These are phyloP conservation scores for Aspergillus baeticus DNA, from an alignment of 495 filamentous ascomycete genomes.

Conservation along the genomic window DNA sequence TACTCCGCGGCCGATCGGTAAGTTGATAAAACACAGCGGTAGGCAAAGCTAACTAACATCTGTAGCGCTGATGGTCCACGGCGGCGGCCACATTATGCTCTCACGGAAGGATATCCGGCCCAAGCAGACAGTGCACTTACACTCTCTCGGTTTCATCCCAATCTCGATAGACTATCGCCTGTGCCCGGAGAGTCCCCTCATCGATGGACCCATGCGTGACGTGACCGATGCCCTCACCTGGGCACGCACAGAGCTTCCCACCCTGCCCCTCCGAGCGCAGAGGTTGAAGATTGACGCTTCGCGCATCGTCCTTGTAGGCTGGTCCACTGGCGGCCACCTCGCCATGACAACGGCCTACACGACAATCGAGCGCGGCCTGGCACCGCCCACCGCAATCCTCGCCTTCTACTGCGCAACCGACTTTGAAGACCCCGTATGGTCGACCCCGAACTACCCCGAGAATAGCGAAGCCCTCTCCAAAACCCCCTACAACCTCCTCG, in stretches of 20 bases:
- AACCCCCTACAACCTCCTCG: neutral
- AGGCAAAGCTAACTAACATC: neutral
- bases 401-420: slow-evolving; percentile 53
- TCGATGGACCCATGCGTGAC: slow-evolving; percentile 51
- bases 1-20: neutral
- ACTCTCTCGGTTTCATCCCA: slow-evolving; percentile 46
- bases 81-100: slow-evolving; percentile 53
- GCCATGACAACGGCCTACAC: slow-evolving; percentile 37
- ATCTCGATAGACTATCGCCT: slow-evolving; percentile 50
- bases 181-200: slow-evolving; percentile 31
- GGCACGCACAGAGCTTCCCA: slow-evolving; percentile 40
- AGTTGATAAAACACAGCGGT: neutral
- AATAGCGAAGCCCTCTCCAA: neutral
- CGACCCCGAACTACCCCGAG: slow-evolving; percentile 16
- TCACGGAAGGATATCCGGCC: slow-evolving; percentile 45
- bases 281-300: slow-evolving; percentile 13
- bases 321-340: slow-evolving; percentile 56
- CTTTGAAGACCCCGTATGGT: slow-evolving; percentile 34
- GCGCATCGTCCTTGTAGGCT: slow-evolving; percentile 50
- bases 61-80: slow-evolving; percentile 58
- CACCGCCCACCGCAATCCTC: slow-evolving; percentile 48
- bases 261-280: slow-evolving; percentile 8
- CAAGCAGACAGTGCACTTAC: slow-evolving; percentile 37
- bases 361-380: neutral
- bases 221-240: slow-evolving; percentile 45